These are phyloP conservation scores for Penicillium paxilli DNA, from an alignment of 495 filamentous ascomycete genomes.

Conservation along the genomic window DNA sequence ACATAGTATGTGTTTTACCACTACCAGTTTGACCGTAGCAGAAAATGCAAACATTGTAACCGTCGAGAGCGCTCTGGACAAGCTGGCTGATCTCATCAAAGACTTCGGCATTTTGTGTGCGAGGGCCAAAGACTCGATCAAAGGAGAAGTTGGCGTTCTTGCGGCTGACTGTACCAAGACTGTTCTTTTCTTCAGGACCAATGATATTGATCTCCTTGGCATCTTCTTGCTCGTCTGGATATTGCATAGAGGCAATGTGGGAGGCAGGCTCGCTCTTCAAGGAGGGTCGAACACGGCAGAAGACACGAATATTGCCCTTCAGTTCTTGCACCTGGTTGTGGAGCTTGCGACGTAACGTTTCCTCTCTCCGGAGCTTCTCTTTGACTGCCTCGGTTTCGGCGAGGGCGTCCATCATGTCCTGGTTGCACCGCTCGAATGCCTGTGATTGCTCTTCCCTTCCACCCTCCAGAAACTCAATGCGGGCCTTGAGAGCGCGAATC, in stretches of 20 bases:
- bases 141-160: conserved; percentile 87
- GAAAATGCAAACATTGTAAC: conserved; percentile 99
- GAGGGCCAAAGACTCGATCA: conserved; percentile 87
- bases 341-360: conserved; percentile 85
- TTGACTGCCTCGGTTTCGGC: conserved; percentile 66
- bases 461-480: conserved; percentile 85
- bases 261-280: conserved; percentile 57
- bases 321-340: conserved; percentile 98
- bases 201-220: conserved; percentile 81
- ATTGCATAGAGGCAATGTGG: conserved; percentile 66
- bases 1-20: conserved; percentile 97
- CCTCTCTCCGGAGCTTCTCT: conserved; percentile 85
- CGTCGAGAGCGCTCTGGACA: conserved; percentile 93
- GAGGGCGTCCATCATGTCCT: conserved; percentile 73
- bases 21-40: conserved; percentile 98
- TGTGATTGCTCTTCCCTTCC: conserved; percentile 82
- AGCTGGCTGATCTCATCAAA: conserved; percentile 98
- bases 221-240: conserved; percentile 74
- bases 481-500: conserved; percentile 69
- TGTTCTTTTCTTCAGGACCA: conserved; percentile 81
- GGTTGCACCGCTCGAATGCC: conserved; percentile 73
- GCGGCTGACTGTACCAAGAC: conserved; percentile 69
- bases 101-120: conserved; percentile 76
- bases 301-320: conserved; percentile 98
- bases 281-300: conserved; percentile 91